These are phyloP conservation scores for Trichoderma atrobrunneum DNA, from an alignment of 2,329 filamentous ascomycete species.

Conservation along the genomic window DNA sequence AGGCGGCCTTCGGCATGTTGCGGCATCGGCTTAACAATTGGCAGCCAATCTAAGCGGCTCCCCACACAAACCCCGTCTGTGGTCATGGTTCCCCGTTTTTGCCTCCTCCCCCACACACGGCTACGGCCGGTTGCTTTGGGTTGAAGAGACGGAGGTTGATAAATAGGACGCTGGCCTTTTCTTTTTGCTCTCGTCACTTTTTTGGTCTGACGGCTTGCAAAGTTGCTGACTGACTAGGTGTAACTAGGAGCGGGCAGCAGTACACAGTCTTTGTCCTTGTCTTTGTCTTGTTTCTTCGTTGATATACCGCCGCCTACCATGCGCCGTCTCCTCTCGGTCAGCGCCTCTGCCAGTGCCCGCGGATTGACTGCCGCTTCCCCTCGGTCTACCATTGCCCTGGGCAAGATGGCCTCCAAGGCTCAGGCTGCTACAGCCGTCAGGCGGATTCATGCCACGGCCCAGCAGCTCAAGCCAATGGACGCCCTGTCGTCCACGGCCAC, in stretches of 20 bases:
- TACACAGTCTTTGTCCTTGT: background rate
- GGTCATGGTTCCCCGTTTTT: background rate
- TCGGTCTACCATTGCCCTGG: slow-evolving; percentile 28
- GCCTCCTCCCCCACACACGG: slow-evolving; percentile 17
- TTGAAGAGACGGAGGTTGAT: background rate
- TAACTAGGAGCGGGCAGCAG: background rate
- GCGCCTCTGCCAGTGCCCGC: slow-evolving; percentile 36
- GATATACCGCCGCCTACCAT: slow-evolving; percentile 31
- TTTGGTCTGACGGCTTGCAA: background rate
- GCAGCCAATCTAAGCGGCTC: background rate
- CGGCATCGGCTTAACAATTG: slow-evolving; percentile 23
- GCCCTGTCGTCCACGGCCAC: slow-evolving; percentile 54
- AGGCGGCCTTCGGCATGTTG: slow-evolving; percentile 18
- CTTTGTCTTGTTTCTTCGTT: background rate
- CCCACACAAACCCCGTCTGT: background rate
- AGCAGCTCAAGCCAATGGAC: slow-evolving; percentile 52
- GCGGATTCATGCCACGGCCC: slow-evolving; percentile 56
- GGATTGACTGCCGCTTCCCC: slow-evolving; percentile 30
- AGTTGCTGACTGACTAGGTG: background rate
- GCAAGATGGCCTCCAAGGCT: slow-evolving; percentile 37
- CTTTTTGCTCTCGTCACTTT: background rate
- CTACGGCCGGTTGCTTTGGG: slow-evolving; percentile 4
- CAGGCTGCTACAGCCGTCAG: slow-evolving; percentile 43
- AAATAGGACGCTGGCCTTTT: background rate
- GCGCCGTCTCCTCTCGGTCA: slow-evolving; percentile 46